Percentiles rank a stretch among this genome's conserved stretches.
Evolutionary conservation across 441 rosid species (phyloP).

Genomic region (Kokia cookei): DNA sequence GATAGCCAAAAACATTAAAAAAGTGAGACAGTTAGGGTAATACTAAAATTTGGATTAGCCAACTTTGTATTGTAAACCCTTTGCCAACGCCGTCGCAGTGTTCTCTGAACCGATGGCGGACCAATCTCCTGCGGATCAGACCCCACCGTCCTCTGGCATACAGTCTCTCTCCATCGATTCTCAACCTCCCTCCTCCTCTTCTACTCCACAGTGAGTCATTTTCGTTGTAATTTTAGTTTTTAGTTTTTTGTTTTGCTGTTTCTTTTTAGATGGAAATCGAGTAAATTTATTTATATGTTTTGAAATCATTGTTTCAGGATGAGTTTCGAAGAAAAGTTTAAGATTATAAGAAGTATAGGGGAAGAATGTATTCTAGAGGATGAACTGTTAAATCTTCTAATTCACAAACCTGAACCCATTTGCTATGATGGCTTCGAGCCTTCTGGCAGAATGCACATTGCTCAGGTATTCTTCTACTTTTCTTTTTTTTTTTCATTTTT

Average conservation of each 20-base stretch:
- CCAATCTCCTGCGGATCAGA: slow-evolving; percentile 9
- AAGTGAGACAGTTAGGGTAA: background rate
- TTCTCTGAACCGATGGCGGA: slow-evolving; percentile 18
- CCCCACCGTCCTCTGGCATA: slow-evolving; percentile 16
- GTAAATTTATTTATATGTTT: background rate
- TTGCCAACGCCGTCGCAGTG: background rate
- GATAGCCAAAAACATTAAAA: background rate
- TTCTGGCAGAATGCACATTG: slow-evolving; percentile 88
- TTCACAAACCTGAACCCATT: slow-evolving; percentile 66
- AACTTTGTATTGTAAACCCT: background rate
- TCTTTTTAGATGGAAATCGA: background rate
- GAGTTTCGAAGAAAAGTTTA: slow-evolving; percentile 54
- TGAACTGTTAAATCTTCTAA: slow-evolving; percentile 62
- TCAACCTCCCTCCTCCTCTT: slow-evolving; percentile 12
- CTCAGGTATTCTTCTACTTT: slow-evolving; percentile 46
- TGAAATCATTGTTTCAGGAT: slow-evolving; percentile 24
- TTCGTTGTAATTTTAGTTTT: background rate
- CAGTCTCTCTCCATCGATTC: slow-evolving; percentile 31
- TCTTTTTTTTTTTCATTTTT: background rate
- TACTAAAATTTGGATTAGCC: background rate
- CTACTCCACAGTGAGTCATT: slow-evolving; percentile 22
- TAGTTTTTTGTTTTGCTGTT: background rate
- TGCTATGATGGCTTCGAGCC: slow-evolving; percentile 95
- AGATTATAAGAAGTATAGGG: slow-evolving; percentile 62
- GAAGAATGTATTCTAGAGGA: slow-evolving; percentile 78